Conservation (phyloP, 169 alveolate genomes). For the Amoebophrya sp. region DNA sequence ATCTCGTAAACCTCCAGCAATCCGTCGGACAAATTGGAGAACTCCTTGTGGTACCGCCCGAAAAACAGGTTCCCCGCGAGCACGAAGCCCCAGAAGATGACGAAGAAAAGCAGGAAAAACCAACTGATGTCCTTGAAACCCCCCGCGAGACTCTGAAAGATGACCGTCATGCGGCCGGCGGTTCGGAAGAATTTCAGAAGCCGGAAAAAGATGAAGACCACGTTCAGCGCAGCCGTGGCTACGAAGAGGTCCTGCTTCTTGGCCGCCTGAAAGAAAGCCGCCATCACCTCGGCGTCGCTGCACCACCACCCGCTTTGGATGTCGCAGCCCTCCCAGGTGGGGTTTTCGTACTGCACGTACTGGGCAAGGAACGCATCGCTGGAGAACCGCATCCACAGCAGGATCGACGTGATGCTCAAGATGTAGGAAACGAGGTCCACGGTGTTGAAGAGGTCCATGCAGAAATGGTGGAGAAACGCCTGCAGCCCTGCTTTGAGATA, state of each 20-base stretch:
- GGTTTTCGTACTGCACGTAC: background rate
- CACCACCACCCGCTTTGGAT: background rate
- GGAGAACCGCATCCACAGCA: background rate
- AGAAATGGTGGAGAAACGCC: background rate
- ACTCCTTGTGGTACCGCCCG: background rate
- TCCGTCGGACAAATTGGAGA: background rate
- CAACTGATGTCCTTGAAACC: background rate
- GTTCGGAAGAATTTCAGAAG: background rate
- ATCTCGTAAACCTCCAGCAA: background rate
- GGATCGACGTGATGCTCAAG: background rate
- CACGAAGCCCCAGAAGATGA: conserved; percentile 14
- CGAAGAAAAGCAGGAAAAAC: conserved; percentile 22
- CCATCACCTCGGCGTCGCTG: background rate
- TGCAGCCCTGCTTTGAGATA: background rate
- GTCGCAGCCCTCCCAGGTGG: conserved; percentile 11
- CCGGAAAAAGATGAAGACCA: background rate
- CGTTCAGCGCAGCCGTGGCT: background rate
- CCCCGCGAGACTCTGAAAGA: background rate
- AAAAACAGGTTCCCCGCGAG: background rate
- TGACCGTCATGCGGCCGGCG: background rate
- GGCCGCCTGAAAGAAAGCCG: background rate
- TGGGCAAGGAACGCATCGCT: background rate
- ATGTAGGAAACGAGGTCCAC: background rate
- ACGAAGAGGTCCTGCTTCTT: background rate
- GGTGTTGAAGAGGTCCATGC: background rate